These are phyloP conservation scores for Amniculicola lignicola DNA, from an alignment of 495 filamentous ascomycete species.

Conservation along the genomic window DNA sequence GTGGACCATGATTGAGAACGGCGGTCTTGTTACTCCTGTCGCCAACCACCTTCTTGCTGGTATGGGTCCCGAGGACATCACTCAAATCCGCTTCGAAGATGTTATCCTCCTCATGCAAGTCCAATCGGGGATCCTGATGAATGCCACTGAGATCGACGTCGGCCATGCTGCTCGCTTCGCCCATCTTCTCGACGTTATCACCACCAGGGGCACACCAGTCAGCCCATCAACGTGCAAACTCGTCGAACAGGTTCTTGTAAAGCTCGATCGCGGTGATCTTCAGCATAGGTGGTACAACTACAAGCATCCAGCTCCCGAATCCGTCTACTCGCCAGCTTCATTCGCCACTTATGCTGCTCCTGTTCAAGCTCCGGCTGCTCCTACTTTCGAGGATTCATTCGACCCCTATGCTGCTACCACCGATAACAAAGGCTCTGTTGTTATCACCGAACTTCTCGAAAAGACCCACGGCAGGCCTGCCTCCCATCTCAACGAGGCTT, in stretches of 20 bases:
- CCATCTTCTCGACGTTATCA: conserved; percentile 57
- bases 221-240: conserved; percentile 52
- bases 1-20: conserved; percentile 73
- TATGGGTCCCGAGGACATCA: conserved; percentile 58
- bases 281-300: conserved; percentile 57
- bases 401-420: conserved; percentile 87
- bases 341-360: conserved; percentile 35
- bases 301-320: conserved; percentile 43
- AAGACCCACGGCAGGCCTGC: conserved; percentile 61
- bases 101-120: conserved; percentile 60
- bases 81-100: conserved; percentile 54
- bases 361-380: conserved; percentile 40
- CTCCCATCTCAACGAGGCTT: conserved; percentile 72
- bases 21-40: conserved; percentile 58
- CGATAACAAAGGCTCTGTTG: conserved; percentile 85
- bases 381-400: conserved; percentile 68
- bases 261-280: conserved; percentile 57
- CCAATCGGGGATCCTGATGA: conserved; percentile 60
- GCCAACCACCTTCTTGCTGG: conserved; percentile 61
- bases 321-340: conserved; percentile 39
- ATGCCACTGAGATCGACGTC: conserved; percentile 48
- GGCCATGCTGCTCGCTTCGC: conserved; percentile 59
- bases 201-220: conserved; percentile 49
- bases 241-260: conserved; percentile 57
- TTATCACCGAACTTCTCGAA: conserved; percentile 86